Evolutionary conservation across 257 asterid species (phyloP), one percentile per base, ranked within the genome.

Genomic region (Solanum gandarillasii): DNA sequence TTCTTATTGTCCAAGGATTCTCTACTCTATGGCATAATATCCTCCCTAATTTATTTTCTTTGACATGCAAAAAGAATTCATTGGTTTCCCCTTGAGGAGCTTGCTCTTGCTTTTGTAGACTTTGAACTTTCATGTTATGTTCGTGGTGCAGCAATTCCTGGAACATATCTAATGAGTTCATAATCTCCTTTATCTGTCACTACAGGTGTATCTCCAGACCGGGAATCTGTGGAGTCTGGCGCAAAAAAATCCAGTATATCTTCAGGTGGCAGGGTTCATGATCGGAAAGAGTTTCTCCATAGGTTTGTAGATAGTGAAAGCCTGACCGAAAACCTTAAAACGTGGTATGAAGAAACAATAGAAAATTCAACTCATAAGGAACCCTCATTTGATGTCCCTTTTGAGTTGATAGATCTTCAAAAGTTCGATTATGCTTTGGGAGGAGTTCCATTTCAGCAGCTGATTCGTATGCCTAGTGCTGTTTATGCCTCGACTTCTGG

Each of bases 371-470:
- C 58, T 84, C 89, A 75, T 73, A 83, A 46, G 25, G 79, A 86
- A 5, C 88, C 92, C 83, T 83, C 89, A 43, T 94, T 94, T 89
- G 96, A 94, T 82, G 93, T 93, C 78, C 99, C 99, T 88, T 97
- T 97, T 83, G 98, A 97, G 94, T 91, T 94, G 90, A 92, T 97
- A 86, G 99, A 97, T 88, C 96, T 97, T 90, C 99, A 96, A 74
- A 95, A 97, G 90, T 97, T 96, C 84, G 99, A 97, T 89, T 97
- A 97, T 86, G 98, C 99, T 41, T 91, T 97, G 58, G 99, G 96
- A 92, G 98, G 96, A 43, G 90, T 96, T 90, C 95, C 92, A 29
- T 95, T 97, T 87, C 99, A 95, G 92, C 99, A 97, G 90, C 92
- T 97, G 86, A 83, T 97, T 78, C 93, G 99, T 89, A 97, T 97